Evolutionary conservation across 2,329 filamentous ascomycete species (phyloP), one percentile per base, ranked within the genome.

Genomic region (Talaromyces funiculosus): DNA sequence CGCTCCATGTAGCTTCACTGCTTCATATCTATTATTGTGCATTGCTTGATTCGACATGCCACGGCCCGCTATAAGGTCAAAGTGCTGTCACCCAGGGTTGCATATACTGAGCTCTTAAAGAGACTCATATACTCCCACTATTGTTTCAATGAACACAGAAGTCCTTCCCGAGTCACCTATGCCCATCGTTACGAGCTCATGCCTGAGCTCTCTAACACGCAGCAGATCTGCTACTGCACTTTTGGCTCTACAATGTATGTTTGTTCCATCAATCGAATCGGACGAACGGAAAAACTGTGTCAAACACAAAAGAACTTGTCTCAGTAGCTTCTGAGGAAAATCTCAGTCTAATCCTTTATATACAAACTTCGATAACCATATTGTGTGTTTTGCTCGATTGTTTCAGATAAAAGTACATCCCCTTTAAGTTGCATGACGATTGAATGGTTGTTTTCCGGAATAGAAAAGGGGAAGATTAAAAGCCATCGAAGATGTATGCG

Each of bases 391-490:
- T 60, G 31, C 40, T 59, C 51, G 8, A 33, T 59, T 55, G 37
- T 40, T 14, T 7, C 16, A 68, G 90, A 93, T 62, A 59, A 62
- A 55, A 59, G 29, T 60, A 62, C 61, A 62, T 47, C 51, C 51
- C 51, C 55, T 18, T 57, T 59, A 6, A 3, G 2, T 43, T 43
- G 33, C 18, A 7, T 29, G 12, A 22, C 5, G 47, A 47, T 49
- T 49, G 33, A 42, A 9, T 29, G 31, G 12, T 10, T 33, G 29
- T 12, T 20, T 49, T 14, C 6, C n/a, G 42, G 20, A 59, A 31
- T 18, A 10, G 31, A 57, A 16, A 24, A 29, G 47, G 24, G 35
- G 22, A 37, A 31, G 35, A 42, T n/a, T 31, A 37, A 61, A 53
- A 53, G 54, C 33, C 33, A 59, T 53, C 57, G 57, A 53, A 59